Evolutionary conservation across 192 early-diverging fungal species (phyloP).

Genomic region (Coemansia sp.): DNA sequence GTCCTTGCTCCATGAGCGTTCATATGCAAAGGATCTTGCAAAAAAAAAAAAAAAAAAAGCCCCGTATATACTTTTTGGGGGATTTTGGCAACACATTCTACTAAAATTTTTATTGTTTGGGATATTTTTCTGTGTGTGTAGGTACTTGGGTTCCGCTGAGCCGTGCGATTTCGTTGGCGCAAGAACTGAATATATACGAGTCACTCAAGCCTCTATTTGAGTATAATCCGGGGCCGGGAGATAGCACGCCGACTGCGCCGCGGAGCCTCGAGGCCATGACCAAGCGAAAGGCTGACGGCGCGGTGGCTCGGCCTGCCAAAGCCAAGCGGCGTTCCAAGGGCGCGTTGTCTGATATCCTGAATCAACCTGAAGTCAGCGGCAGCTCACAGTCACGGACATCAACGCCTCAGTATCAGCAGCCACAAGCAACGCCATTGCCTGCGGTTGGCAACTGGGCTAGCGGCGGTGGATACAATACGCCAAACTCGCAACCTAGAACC

Average conservation of each 20-base stretch:
- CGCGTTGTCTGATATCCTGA: conserved; percentile 10
- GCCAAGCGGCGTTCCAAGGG: conserved; percentile 20
- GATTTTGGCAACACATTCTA: background rate
- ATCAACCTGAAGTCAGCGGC: background rate
- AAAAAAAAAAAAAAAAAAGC: background rate
- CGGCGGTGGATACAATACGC: background rate
- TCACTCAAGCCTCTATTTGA: conserved; percentile 43
- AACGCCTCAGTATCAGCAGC: conserved; percentile 6
- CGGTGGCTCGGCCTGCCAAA: background rate
- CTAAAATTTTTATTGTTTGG: conserved; percentile 5
- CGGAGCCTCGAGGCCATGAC: conserved; percentile 53
- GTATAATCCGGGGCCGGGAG: conserved; percentile 43
- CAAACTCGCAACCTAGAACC: background rate
- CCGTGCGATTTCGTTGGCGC: conserved; percentile 39
- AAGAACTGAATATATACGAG: conserved; percentile 40
- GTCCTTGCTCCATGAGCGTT: background rate
- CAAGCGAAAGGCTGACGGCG: conserved; percentile 36
- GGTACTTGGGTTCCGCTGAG: conserved; percentile 58
- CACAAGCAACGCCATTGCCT: background rate
- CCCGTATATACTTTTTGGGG: conserved; percentile 6
- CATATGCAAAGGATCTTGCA: background rate
- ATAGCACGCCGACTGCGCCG: conserved; percentile 52
- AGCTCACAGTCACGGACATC: background rate
- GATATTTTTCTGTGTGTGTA: conserved; percentile 18
- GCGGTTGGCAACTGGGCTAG: background rate